Evolutionary conservation across 2,329 filamentous ascomycete species (phyloP).

Genomic region (Fusarium robinianum): DNA sequence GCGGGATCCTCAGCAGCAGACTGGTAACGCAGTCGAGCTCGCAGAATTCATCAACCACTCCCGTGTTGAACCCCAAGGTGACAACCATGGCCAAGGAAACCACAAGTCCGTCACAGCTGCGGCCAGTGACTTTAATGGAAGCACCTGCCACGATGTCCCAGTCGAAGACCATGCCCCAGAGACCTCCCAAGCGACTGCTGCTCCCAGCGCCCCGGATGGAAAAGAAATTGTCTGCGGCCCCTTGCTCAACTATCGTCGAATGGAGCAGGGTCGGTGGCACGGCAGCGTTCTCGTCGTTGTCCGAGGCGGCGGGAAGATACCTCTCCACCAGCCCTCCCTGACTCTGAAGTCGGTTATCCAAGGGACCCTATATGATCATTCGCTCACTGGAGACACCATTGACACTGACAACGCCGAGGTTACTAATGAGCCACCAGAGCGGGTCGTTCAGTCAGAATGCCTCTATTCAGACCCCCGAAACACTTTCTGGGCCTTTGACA

Average conservation of each 20-base stretch:
- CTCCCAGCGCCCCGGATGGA: constrained; percentile 52
- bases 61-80: constrained; percentile 51
- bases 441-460: constrained; percentile 48
- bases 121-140: constrained; percentile 33
- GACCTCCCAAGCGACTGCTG: constrained; percentile 20
- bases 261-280: constrained; percentile 74
- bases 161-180: constrained; percentile 39
- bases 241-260: constrained; percentile 76
- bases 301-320: constrained; percentile 66
- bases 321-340: constrained; percentile 63
- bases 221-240: constrained; percentile 72
- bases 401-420: constrained; percentile 37
- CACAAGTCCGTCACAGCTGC: constrained; percentile 57
- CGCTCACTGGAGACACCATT: constrained; percentile 38
- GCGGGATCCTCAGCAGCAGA: constrained; percentile 41
- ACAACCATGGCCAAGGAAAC: constrained; percentile 41
- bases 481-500: constrained; percentile 93
- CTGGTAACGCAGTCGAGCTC: constrained; percentile 54
- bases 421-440: constrained; percentile 53
- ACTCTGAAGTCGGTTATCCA: constrained; percentile 51
- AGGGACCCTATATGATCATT: constrained; percentile 15
- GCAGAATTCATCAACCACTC: constrained; percentile 60
- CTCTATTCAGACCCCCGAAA: constrained; percentile 67
- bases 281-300: constrained; percentile 87
- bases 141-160: constrained; percentile 13